Evolutionary conservation across 352 stramenopile genomes (phyloP), one percentile per base, ranked within the genome.

Genomic region (Globisporangium lucens): DNA sequence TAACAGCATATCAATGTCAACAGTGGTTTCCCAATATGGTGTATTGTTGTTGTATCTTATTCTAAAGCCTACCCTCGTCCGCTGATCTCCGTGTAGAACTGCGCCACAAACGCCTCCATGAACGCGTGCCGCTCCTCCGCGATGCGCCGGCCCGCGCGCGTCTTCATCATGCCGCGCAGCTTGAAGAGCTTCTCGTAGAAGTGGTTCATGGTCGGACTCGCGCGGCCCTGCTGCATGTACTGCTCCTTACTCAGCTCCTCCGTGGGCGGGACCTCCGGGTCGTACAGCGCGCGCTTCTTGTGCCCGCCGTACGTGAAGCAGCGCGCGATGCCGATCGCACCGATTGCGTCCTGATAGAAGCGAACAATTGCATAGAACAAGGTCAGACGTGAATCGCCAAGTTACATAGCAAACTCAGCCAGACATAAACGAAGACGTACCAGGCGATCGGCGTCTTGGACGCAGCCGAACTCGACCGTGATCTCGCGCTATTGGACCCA

Each of bases 151-250:
- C 89, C 91, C 0, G 87, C 77, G 17, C 72, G 67, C 0, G 89
- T 97, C 69, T 97, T 97, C 87, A 97, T 96, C 80, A 93, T 87
- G 15, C 74, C 79, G 43, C 87, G 82, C 53, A 97, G 80, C 67
- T 92, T 91, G 56, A 97, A 78, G 30, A 97, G 78, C 80, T 97
- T 97, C 76, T 95, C 90, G 66, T 96, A 95, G 65, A 97, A 97
- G 71, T 97, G 90, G 67, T 95, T 94, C 58, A 97, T 86, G 4
- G 86, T 95, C 24, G 85, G 85, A 29, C 76, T 82, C 52, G 75
- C 67, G 20, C 87, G 87, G 22, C 77, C 83, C 56, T 86, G 78
- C 38, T 83, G 73, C 82, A 93, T 96, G 77, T 97, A 95, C 66
- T 86, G 67, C 55, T 86, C 87, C 63, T 93, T 89, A 58, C 79